A percentile compares a stretch with the other conserved stretches of the same genome.
These are phyloP conservation scores for Galerina marginata DNA, from an alignment of 768 basidiomycete genomes.

Conservation along the genomic window DNA sequence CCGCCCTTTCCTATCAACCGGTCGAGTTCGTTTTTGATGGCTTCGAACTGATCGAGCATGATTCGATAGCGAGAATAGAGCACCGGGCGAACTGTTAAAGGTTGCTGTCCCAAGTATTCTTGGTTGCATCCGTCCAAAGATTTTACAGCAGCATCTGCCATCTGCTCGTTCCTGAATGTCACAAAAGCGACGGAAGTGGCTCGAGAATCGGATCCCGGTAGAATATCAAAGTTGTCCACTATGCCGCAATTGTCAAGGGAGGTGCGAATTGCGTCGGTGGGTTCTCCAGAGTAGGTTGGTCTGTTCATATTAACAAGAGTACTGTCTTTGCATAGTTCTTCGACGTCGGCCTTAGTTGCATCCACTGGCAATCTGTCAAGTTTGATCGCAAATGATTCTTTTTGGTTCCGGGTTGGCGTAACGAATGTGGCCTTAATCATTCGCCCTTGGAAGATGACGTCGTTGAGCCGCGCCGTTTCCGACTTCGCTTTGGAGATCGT, in stretches of 20 bases:
- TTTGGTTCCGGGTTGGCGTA: constrained; percentile 38
- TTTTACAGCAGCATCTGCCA: constrained; percentile 38
- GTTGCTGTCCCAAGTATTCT: constrained; percentile 41
- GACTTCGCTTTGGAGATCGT: constrained; percentile 47
- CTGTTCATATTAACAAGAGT: constrained; percentile 34
- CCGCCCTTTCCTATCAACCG: constrained; percentile 28
- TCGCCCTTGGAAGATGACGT: constrained; percentile 41
- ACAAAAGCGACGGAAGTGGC: constrained; percentile 48
- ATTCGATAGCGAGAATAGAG: constrained; percentile 48
- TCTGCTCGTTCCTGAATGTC: constrained; percentile 39
- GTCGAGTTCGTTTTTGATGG: constrained; percentile 43
- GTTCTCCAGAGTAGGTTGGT: constrained; percentile 40
- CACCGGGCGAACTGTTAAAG: constrained; percentile 43
- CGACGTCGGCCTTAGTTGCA: constrained; percentile 36
- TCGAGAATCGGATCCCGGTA: constrained; percentile 35
- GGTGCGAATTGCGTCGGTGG: constrained; percentile 37
- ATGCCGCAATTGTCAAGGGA: constrained; percentile 41
- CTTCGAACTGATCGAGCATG: constrained; percentile 35
- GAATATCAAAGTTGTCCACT: constrained; percentile 44
- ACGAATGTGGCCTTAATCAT: constrained; percentile 45
- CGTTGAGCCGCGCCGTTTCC: constrained; percentile 45
- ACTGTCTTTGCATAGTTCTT: constrained; percentile 35
- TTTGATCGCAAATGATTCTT: constrained; percentile 45
- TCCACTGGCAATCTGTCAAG: constrained; percentile 48
- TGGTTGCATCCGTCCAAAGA: constrained; percentile 34